Conservation (phyloP, 2,329 filamentous ascomycete genomes). For the Microdochium trichocladiopsis region DNA sequence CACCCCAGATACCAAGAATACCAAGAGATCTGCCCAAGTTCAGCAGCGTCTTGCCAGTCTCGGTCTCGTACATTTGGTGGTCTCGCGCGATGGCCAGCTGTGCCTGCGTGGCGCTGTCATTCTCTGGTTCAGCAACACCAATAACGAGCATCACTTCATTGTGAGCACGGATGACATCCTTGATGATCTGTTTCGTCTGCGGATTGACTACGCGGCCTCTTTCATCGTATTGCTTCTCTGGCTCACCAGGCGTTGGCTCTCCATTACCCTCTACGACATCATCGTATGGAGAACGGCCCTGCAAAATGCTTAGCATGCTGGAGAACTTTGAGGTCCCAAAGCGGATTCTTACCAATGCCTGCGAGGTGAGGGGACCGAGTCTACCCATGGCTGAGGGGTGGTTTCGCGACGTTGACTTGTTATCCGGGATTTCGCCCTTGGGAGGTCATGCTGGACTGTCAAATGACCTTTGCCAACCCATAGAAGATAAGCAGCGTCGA, state of each 20-base stretch:
- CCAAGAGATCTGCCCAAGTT: conserved; percentile 26
- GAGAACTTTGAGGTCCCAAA: background rate
- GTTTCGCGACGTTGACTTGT: too few species aligned
- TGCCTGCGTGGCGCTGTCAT: conserved; percentile 28
- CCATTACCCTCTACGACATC: conserved; percentile 45
- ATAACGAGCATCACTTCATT: conserved; percentile 60
- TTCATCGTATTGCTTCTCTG: conserved; percentile 44
- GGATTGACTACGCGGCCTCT: conserved; percentile 49
- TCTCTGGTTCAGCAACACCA: conserved; percentile 53
- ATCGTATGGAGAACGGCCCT: conserved; percentile 56
- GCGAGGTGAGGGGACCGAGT: conserved; percentile 48
- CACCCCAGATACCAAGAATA: conserved; percentile 40
- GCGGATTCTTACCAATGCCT: conserved; percentile 40
- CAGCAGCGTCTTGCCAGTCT: conserved; percentile 32
- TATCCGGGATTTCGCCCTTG: too few species aligned
- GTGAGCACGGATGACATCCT: conserved; percentile 50
- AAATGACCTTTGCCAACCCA: too few species aligned
- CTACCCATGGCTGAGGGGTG: conserved; percentile 36
- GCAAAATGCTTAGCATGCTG: background rate
- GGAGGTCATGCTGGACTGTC: too few species aligned
- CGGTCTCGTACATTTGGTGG: conserved; percentile 40
- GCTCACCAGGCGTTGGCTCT: conserved; percentile 29
- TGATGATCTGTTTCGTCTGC: conserved; percentile 46
- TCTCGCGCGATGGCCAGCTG: conserved; percentile 27
- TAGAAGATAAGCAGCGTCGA: too few species aligned